These are phyloP conservation scores for Xanthoconium purpureum DNA, from an alignment of 768 basidiomycete species.

Conservation along the genomic window DNA sequence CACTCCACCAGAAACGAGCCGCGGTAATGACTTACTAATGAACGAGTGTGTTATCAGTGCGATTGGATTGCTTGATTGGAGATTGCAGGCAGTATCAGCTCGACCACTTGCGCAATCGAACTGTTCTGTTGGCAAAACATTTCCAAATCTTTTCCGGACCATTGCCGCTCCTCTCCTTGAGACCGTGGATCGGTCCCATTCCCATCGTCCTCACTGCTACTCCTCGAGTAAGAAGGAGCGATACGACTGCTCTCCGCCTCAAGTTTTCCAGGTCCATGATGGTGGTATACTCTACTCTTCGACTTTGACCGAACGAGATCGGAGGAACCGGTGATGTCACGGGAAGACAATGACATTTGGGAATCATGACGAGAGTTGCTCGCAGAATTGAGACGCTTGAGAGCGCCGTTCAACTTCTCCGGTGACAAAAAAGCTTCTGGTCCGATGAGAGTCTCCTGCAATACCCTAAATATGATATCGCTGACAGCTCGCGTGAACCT, in stretches of 20 bases:
- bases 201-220: conserved; percentile 33
- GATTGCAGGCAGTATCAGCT: conserved; percentile 53
- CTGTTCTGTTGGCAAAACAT: conserved; percentile 88
- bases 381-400: conserved; percentile 32
- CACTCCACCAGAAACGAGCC: neutral
- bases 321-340: conserved; percentile 22
- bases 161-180: conserved; percentile 48
- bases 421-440: conserved; percentile 26
- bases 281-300: conserved; percentile 65
- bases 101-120: conserved; percentile 71
- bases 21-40: conserved; percentile 21
- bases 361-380: conserved; percentile 17
- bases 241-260: conserved; percentile 49
- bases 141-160: conserved; percentile 83
- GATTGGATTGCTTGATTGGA: conserved; percentile 37
- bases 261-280: conserved; percentile 58
- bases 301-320: conserved; percentile 64
- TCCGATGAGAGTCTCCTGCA: conserved; percentile 79
- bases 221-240: conserved; percentile 24
- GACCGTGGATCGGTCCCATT: conserved; percentile 32
- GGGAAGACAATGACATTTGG: conserved; percentile 26
- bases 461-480: conserved; percentile 72
- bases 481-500: conserved; percentile 65
- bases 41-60: conserved; percentile 12
- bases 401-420: conserved; percentile 32